phyloP scores from a whole-genome alignment of 345 rosid genomes.

The Heritiera fomes region DNA sequence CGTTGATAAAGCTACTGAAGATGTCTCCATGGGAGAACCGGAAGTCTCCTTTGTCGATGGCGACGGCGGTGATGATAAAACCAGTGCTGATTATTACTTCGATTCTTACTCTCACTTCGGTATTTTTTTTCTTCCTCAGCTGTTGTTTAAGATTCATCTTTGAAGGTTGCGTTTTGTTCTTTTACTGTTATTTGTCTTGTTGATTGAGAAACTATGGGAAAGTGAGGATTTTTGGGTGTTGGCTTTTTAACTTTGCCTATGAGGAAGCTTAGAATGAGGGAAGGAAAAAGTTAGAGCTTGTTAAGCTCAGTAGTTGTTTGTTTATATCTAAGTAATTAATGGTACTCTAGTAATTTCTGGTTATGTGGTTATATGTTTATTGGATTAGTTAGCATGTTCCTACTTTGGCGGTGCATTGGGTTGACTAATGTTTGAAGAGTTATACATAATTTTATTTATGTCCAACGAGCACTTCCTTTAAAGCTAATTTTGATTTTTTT shows the following conservation, averaged over 20 bases:
- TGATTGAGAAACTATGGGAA: background rate
- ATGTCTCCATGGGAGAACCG: conserved; percentile 52
- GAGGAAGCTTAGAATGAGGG: background rate
- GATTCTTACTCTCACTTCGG: conserved; percentile 98
- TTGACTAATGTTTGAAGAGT: background rate
- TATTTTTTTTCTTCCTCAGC: conserved; percentile 26
- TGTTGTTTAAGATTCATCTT: background rate
- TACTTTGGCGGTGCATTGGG: background rate
- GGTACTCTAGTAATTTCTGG: background rate
- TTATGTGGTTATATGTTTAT: background rate
- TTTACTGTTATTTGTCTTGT: background rate
- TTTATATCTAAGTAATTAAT: background rate
- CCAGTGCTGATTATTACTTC: conserved; percentile 98
- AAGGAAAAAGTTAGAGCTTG: no score
- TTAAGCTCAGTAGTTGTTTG: background rate
- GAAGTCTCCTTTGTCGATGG: conserved; percentile 33
- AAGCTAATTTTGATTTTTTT: conserved; percentile 15
- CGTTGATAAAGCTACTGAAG: conserved; percentile 40
- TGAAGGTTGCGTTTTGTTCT: conserved; percentile 10
- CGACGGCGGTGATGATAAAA: conserved; percentile 54
- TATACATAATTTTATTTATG: background rate
- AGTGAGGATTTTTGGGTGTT: background rate
- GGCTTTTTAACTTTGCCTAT: background rate
- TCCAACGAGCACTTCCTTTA: background rate
- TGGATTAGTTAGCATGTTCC: background rate